These are phyloP conservation scores for Glaciozyma martinii DNA, from an alignment of 768 basidiomycete genomes.

Conservation along the genomic window DNA sequence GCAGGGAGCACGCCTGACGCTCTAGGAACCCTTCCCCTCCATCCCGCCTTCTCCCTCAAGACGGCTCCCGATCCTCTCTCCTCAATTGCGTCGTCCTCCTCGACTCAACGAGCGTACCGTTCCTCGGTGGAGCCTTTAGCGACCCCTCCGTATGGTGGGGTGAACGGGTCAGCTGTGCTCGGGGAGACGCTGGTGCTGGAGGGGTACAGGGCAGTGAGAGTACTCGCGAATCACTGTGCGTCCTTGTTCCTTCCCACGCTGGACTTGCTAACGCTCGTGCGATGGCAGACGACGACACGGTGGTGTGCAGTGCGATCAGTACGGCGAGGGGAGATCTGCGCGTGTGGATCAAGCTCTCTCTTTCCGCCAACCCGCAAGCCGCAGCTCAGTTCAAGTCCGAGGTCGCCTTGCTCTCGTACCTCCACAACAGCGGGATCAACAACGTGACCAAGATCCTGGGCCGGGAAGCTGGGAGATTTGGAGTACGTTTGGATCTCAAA, in stretches of 20 bases:
- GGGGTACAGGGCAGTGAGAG: no score
- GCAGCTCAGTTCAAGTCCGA: conserved; percentile 27
- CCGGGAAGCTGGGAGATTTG: conserved; percentile 20
- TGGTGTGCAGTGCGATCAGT: conserved; percentile 21
- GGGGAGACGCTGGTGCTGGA: no score
- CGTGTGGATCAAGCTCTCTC: conserved; percentile 20
- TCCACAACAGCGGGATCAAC: conserved; percentile 10
- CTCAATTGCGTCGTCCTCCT: no score
- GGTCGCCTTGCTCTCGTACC: neutral
- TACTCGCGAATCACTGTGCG: neutral
- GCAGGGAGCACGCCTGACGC: neutral
- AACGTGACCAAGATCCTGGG: conserved; percentile 18
- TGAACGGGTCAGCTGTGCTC: no score
- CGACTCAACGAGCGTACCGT: no score
- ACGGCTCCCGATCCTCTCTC: neutral
- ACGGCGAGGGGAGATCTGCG: conserved; percentile 11
- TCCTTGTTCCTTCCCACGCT: no score
- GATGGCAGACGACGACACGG: conserved; percentile 30
- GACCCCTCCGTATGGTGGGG: no score
- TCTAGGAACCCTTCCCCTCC: neutral
- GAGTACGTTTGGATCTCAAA: neutral
- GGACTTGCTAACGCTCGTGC: no score
- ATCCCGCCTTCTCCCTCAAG: neutral
- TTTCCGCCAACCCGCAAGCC: conserved; percentile 13
- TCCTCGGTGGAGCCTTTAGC: no score